Evolutionary conservation across 2,329 filamentous ascomycete genomes (phyloP).

Genomic region (Venturia nashicola): DNA sequence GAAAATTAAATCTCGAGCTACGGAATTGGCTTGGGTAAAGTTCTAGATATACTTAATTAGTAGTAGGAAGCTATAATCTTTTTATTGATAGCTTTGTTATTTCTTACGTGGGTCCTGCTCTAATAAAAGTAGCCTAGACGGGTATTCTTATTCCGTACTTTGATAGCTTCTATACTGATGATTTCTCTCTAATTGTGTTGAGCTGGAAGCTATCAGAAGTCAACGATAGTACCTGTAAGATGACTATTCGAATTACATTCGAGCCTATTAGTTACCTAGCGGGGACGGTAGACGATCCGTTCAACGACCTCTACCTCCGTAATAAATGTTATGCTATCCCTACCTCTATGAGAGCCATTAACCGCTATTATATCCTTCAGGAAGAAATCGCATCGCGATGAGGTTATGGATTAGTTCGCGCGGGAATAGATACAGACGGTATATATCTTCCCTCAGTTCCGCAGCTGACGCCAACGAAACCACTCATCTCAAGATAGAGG

Average conservation of each 20-base stretch:
- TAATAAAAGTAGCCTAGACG: background rate
- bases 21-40: background rate
- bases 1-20: background rate
- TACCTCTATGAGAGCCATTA: too few species aligned
- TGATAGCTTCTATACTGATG: background rate
- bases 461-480: too few species aligned
- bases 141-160: background rate
- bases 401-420: too few species aligned
- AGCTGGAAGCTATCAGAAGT: background rate
- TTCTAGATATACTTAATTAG: background rate
- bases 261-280: background rate
- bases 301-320: too few species aligned
- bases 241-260: background rate
- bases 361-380: too few species aligned
- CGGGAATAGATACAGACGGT: too few species aligned
- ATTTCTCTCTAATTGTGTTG: background rate
- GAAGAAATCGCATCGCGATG: too few species aligned
- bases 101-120: background rate
- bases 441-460: too few species aligned
- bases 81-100: background rate
- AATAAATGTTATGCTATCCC: too few species aligned
- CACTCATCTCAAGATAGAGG: too few species aligned
- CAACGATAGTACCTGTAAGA: background rate
- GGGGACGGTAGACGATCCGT: background rate
- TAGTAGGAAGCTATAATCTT: background rate